Evolutionary conservation across 2,329 filamentous ascomycete genomes (phyloP).

Genomic region (Polytolypa hystricis): DNA sequence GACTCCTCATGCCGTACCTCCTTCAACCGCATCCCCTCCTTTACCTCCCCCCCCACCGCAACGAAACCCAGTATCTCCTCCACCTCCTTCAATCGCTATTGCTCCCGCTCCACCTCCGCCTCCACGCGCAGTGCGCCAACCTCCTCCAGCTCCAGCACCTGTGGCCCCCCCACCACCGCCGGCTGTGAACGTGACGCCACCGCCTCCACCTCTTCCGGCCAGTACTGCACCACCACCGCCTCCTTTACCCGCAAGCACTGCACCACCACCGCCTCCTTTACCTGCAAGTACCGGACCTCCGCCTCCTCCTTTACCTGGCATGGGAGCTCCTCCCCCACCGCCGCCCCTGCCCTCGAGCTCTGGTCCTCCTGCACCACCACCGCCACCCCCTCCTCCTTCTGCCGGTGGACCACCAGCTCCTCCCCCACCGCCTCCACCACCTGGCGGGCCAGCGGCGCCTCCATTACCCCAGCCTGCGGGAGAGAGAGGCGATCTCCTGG

Average conservation of each 20-base stretch:
- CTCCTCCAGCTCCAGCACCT: slow-evolving; percentile 20
- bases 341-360: slow-evolving; percentile 25
- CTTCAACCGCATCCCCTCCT: slow-evolving; percentile 45
- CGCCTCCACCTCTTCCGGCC: slow-evolving; percentile 28
- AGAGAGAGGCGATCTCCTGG: slow-evolving; percentile 34
- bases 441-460: slow-evolving; percentile 21
- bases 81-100: slow-evolving; percentile 37
- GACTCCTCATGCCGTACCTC: slow-evolving; percentile 25
- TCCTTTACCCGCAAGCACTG: slow-evolving; percentile 16
- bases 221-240: slow-evolving; percentile 23
- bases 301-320: slow-evolving; percentile 35
- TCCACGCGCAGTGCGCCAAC: slow-evolving; percentile 23
- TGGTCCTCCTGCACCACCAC: slow-evolving; percentile 33
- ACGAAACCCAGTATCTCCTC: slow-evolving; percentile 28
- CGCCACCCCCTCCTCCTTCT: slow-evolving; percentile 26
- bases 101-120: slow-evolving; percentile 24
- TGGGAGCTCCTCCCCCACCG: slow-evolving; percentile 26
- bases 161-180: slow-evolving; percentile 44
- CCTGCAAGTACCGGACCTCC: slow-evolving; percentile 18
- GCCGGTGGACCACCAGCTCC: slow-evolving; percentile 27
- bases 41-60: slow-evolving; percentile 31
- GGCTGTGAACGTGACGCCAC: slow-evolving; percentile 26
- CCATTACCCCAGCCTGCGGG: slow-evolving; percentile 33
- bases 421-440: slow-evolving; percentile 40
- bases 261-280: slow-evolving; percentile 25